These are phyloP conservation scores for Halteria grandinella DNA, from an alignment of 73 alveolate species.

Conservation along the genomic window DNA sequence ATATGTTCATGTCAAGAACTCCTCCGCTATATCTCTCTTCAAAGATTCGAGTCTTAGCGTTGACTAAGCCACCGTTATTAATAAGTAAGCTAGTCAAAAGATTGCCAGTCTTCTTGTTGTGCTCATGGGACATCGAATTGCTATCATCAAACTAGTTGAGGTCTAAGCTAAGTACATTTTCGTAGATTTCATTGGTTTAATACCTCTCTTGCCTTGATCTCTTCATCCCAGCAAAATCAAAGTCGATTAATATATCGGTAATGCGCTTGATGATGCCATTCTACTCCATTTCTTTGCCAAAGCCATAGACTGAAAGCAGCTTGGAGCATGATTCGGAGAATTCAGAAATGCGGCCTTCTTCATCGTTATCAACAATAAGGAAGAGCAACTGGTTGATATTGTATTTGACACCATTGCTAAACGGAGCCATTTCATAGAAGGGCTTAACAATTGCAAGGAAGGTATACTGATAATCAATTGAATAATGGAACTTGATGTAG, in stretches of 20 bases:
- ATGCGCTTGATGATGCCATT: not conserved
- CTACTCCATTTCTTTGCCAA: not conserved
- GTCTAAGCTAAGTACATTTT: not conserved
- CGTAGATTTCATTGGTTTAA: not conserved
- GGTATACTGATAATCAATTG: slow-evolving; percentile 3
- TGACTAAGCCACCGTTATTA: not conserved
- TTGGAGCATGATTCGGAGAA: not conserved
- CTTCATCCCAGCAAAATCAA: not conserved
- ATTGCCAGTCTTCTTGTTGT: too few species aligned
- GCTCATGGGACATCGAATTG: too few species aligned
- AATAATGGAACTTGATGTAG: slow-evolving; percentile 21
- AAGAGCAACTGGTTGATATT: slow-evolving; percentile 5
- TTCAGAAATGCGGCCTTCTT: slow-evolving; percentile 7
- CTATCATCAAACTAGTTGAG: not conserved
- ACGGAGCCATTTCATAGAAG: slow-evolving; percentile 15
- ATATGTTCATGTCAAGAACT: not conserved
- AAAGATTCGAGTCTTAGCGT: slow-evolving; percentile 8
- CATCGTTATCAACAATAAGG: slow-evolving; percentile 15
- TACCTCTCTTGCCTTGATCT: not conserved
- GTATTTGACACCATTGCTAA: not conserved
- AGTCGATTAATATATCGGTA: not conserved
- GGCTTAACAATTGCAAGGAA: slow-evolving; percentile 17
- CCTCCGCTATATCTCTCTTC: slow-evolving; percentile 33
- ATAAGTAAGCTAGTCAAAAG: not conserved
- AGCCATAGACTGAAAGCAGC: not conserved